Percentiles rank a stretch among this genome's conserved stretches.
phyloP scores from a whole-genome alignment of 495 filamentous ascomycete genomes.

The Hypoxylon lenormandii region DNA sequence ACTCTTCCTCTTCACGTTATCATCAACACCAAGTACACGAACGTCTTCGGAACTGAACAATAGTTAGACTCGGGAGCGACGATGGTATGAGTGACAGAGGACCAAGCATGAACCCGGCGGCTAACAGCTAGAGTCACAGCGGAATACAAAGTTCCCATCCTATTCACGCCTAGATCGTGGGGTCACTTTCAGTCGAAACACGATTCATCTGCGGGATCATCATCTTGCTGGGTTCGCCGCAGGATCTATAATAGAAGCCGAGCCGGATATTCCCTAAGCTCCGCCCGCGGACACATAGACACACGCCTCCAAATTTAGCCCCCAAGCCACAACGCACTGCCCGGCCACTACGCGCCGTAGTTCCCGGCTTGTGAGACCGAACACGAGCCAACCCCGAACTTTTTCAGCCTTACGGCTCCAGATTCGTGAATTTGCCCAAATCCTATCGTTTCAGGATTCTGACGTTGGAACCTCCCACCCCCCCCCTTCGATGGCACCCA shows the following conservation, averaged over 20 bases:
- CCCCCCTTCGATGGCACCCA: not conserved
- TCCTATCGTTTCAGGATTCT: conserved; percentile 11
- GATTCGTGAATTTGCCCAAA: conserved; percentile 12
- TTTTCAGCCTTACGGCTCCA: conserved; percentile 32
- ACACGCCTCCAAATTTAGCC: not conserved
- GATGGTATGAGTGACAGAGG: conserved; percentile 4
- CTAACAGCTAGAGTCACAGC: conserved; percentile 12
- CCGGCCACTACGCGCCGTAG: conserved; percentile 14
- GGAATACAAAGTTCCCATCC: conserved; percentile 20
- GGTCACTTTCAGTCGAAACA: conserved; percentile 8
- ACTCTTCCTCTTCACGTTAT: not conserved
- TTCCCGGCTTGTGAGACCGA: conserved; percentile 2
- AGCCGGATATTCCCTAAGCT: not conserved
- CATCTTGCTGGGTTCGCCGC: not conserved
- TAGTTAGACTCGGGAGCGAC: not conserved
- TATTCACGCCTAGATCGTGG: conserved; percentile 10
- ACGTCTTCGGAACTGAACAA: not conserved
- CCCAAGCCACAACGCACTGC: conserved; percentile 21
- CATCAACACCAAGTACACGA: not conserved
- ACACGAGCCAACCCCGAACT: conserved; percentile 18
- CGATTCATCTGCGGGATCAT: conserved; percentile 11
- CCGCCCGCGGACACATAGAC: not conserved
- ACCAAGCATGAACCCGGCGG: not conserved
- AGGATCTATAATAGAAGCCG: conserved; percentile 28
- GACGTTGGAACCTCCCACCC: not conserved